Base-by-base conservation (phyloP, 306 rosid genomes). In the Dryas octopetala region DNA sequence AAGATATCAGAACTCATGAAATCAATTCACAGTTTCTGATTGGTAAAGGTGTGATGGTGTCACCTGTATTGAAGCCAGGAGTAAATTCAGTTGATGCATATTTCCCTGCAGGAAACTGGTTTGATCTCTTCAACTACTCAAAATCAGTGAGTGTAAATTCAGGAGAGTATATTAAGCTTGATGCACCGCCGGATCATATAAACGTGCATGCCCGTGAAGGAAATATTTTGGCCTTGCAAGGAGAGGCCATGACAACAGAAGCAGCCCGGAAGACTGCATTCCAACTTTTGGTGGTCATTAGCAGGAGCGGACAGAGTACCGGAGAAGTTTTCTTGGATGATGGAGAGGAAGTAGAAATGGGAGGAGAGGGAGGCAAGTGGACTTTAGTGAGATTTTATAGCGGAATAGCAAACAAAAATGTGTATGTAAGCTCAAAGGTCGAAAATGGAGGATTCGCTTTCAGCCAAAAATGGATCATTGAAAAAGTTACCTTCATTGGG, bases 71-170 rank as follows among this genome's bases (percentile, higher is more conserved):
- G 57, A 64, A 77, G 50, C 68, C 87, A 3, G 91, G 87, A 66
- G 89, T 87, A 47, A 71, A 49, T 60, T 82, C 90, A 3, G 91
- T 94, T 9, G 64, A 83, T 79, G 96, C 96, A 68, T 94, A 94
- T 78, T 86, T 94, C 76, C 96, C 98, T 2, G 66, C 80, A 41
- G 97, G 98, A 85, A 90, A 71, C 67, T 91, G 97, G 96, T 94
- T 94, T 82, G 93, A 88, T 74, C 96, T 94, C 78, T 94, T 91
- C 62, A 87, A 94, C 76, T 23, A 80, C 62, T 86, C 93, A 0
- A 80, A 82, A 19, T 87, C 96, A 2, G 89, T 90, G 52, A 87
- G 43, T 43, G 81, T 77, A 23, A 26, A 68, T 52, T 57, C 86
- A 9, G 98, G 98, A 26, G 62, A 83, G 76, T 9, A 76, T 60